Conservation (phyloP, 306 rosid genomes). For the Vigna angularis region DNA sequence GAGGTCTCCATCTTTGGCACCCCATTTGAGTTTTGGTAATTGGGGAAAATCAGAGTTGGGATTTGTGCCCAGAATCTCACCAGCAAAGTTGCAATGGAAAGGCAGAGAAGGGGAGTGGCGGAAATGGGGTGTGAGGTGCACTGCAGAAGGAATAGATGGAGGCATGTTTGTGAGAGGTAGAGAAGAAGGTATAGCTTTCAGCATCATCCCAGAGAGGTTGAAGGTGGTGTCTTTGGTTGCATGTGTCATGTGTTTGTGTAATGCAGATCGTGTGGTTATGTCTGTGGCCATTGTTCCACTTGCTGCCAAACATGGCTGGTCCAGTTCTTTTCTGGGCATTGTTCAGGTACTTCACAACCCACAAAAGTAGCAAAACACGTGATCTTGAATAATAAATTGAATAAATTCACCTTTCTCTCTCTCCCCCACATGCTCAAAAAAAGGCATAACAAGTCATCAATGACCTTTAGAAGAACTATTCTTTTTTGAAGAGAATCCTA, state of each 20-base stretch:
- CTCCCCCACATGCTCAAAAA: background rate
- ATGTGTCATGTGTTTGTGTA: conserved; percentile 86
- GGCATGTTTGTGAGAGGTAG: conserved; percentile 57
- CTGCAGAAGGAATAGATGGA: conserved; percentile 73
- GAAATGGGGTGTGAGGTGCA: conserved; percentile 54
- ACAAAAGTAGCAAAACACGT: background rate
- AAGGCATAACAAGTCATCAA: background rate
- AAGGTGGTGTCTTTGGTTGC: conserved; percentile 82
- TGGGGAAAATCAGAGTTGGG: conserved; percentile 47
- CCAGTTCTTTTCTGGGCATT: conserved; percentile 83
- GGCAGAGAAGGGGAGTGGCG: conserved; percentile 26
- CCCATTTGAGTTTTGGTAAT: conserved; percentile 45
- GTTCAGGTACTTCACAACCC: conserved; percentile 66
- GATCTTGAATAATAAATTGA: background rate
- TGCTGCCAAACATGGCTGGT: conserved; percentile 82
- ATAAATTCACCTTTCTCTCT: background rate
- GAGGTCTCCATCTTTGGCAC: conserved; percentile 13
- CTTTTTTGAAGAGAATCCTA: background rate
- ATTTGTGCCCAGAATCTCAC: conserved; percentile 41
- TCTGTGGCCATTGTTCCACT: conserved; percentile 92
- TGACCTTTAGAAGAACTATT: background rate
- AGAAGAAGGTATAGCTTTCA: conserved; percentile 34
- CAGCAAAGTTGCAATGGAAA: conserved; percentile 43
- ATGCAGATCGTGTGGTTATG: conserved; percentile 97
- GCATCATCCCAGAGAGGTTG: conserved; percentile 75